Base-by-base conservation (phyloP, 2,329 filamentous ascomycete species). In the Teratosphaeria zuluensis region DNA sequence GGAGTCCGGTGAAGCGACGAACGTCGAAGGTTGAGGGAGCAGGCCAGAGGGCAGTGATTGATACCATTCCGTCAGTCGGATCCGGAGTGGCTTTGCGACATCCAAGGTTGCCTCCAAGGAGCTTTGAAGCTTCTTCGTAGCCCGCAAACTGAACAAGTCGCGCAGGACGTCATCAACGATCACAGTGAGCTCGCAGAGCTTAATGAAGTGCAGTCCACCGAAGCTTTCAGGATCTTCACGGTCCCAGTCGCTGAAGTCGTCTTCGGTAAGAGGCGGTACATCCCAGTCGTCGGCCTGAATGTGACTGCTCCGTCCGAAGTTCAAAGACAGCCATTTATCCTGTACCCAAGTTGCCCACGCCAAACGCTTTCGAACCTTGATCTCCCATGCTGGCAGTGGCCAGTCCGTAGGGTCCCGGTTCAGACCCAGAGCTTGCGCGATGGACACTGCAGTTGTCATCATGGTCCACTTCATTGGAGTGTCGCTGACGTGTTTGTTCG, bases 341-440 rank as follows among this genome's bases (percentile, higher is more conserved):
- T 87, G 84, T 76, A 85, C 83, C 62, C 80, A 87, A 0, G 86
- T 70, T 1, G 80, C 84, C 84, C 85, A 88, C 0, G 81, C 83
- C 0, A 87, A 72, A 14, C 85, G 74, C 64, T 82, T 81, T 14
- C 85, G 75, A 19, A 87, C 72, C 0, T 83, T 81, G 57, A 82
- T 79, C 65, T 87, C 85, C 83, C 84, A 86, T 0, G 74, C 71
- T 1, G 84, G 84, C 51, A 87, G 81, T 11, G 80, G 78, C 85
- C 85, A 88, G 21, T 75, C 70, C 0, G 81, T 79, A 62, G 83
- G 84, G 66, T 87, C 84, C 1, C 85, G 74, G 57, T 85, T 81
- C 11, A 85, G 73, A 0, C 83, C 83, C 0, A 85, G 74, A 35
- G 82, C 80, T 64, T 85, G 81, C 0, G 78, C 80, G 52, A 84